phyloP scores from a whole-genome alignment of 352 stramenopile species.

The Phytophthora pinifolia region DNA sequence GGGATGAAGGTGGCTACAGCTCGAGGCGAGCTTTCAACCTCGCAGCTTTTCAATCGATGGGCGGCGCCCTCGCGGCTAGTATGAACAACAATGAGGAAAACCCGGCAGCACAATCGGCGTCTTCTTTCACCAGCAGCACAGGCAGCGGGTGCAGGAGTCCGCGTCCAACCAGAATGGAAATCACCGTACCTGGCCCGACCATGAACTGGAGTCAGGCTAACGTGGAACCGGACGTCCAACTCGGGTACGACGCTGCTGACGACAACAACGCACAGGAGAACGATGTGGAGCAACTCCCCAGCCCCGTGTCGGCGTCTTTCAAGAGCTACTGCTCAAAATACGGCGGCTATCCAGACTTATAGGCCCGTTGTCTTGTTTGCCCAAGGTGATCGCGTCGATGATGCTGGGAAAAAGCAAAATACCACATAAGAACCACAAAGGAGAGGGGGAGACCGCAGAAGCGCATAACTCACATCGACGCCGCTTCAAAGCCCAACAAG shows the following conservation, averaged over 20 bases:
- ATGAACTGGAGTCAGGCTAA: slow-evolving; percentile 48
- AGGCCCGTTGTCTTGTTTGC: slow-evolving; percentile 1
- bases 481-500: slow-evolving; percentile 8
- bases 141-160: slow-evolving; percentile 28
- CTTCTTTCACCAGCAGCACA: slow-evolving; percentile 33
- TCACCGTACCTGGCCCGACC: slow-evolving; percentile 12
- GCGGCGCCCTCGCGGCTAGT: slow-evolving; percentile 1
- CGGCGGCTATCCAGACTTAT: slow-evolving; percentile 71
- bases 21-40: slow-evolving; percentile 53
- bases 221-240: slow-evolving; percentile 19
- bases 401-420: slow-evolving; percentile 22
- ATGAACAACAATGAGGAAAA: slow-evolving; percentile 16
- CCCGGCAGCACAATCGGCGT: slow-evolving; percentile 18
- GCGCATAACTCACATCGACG: slow-evolving; percentile 31
- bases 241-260: slow-evolving; percentile 13
- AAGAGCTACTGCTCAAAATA: slow-evolving; percentile 89
- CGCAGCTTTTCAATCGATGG: slow-evolving; percentile 46
- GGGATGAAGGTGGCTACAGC: slow-evolving; percentile 36
- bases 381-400: slow-evolving; percentile 3
- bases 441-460: slow-evolving; percentile 4
- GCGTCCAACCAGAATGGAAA: slow-evolving; percentile 25
- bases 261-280: slow-evolving; percentile 18
- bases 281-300: slow-evolving; percentile 26
- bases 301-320: slow-evolving; percentile 47
- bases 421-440: slow-evolving; percentile 26